Percentiles rank a stretch among this genome's conserved stretches.
phyloP scores from a whole-genome alignment of 345 rosid genomes.

The Eucalyptus sp. region DNA sequence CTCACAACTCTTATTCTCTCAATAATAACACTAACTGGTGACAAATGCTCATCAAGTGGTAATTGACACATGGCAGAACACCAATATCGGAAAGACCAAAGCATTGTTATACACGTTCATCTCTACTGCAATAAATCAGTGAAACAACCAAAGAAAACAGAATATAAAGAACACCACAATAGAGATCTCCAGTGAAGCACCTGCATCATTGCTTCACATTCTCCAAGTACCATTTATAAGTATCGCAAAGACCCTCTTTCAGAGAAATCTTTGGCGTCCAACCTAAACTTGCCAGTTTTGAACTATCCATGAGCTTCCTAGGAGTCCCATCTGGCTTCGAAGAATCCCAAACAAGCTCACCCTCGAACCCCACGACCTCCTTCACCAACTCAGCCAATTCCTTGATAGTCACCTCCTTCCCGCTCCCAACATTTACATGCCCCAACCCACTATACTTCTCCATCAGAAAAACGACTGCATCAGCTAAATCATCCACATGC shows the following conservation, averaged over 20 bases:
- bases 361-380: constrained; percentile 81
- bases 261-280: constrained; percentile 69
- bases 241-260: constrained; percentile 68
- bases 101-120: background rate
- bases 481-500: constrained; percentile 95
- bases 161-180: background rate
- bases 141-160: background rate
- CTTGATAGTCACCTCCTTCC: constrained; percentile 83
- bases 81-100: background rate
- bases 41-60: background rate
- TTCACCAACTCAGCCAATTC: constrained; percentile 87
- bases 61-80: background rate
- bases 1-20: background rate
- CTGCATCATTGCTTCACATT: constrained; percentile 30
- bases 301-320: constrained; percentile 91
- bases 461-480: constrained; percentile 76
- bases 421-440: constrained; percentile 90
- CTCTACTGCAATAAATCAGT: background rate
- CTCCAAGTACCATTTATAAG: constrained; percentile 85
- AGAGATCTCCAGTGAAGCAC: background rate
- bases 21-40: background rate
- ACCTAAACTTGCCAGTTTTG: constrained; percentile 65
- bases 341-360: constrained; percentile 78
- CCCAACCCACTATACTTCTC: constrained; percentile 63
- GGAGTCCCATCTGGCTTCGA: constrained; percentile 93